These are phyloP conservation scores for Hericium coralloides DNA, from an alignment of 768 basidiomycete species.

Conservation along the genomic window DNA sequence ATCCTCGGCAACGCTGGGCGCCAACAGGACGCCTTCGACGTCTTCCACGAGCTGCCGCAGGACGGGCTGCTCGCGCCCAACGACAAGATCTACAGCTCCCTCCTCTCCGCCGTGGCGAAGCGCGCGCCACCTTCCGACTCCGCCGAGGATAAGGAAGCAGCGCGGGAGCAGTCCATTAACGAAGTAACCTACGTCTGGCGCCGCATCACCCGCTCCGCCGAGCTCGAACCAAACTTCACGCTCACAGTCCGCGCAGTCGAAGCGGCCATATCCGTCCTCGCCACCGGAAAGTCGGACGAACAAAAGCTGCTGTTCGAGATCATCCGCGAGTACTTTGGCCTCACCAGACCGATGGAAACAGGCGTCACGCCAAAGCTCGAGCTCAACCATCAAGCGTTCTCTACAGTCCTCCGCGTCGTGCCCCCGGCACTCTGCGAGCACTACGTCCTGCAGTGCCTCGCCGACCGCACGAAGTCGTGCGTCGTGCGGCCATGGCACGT, in stretches of 20 bases:
- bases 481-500: conserved; percentile 47
- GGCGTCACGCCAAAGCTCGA: conserved; percentile 27
- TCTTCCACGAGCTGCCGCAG: conserved; percentile 60
- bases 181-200: conserved; percentile 70
- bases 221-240: conserved; percentile 34
- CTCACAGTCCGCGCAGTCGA: conserved; percentile 48
- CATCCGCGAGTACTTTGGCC: conserved; percentile 51
- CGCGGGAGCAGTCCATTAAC: conserved; percentile 38
- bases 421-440: conserved; percentile 41
- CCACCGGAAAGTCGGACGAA: conserved; percentile 47
- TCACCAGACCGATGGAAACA: conserved; percentile 37
- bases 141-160: conserved; percentile 11
- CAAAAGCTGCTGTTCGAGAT: conserved; percentile 61
- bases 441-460: conserved; percentile 52
- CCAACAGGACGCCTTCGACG: conserved; percentile 64
- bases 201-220: conserved; percentile 46
- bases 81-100: conserved; percentile 51
- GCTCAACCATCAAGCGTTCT: conserved; percentile 40
- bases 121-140: conserved; percentile 15
- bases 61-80: conserved; percentile 56
- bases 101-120: conserved; percentile 44
- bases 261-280: conserved; percentile 44
- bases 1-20: conserved; percentile 52
- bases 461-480: conserved; percentile 25
- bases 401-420: conserved; percentile 39